Evolutionary conservation across 352 stramenopile genomes (phyloP).

Genomic region (Thraustochytrium sp.): DNA sequence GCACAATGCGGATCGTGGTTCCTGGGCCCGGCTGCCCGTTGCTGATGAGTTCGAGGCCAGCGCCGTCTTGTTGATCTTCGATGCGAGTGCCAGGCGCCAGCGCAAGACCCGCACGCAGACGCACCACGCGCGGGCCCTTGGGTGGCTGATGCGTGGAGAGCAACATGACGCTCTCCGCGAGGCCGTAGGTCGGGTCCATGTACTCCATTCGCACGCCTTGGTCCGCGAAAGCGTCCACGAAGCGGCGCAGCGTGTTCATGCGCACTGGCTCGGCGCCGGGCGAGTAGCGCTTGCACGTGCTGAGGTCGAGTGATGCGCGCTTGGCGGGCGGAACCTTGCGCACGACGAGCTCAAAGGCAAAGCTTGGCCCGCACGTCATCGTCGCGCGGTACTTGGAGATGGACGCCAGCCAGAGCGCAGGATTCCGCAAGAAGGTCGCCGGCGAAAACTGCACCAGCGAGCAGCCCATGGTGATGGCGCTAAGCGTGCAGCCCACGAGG

Average conservation of each 20-base stretch:
- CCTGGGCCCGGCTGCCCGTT: slow-evolving; percentile 68
- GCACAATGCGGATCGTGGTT: slow-evolving; percentile 62
- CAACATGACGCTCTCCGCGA: slow-evolving; percentile 97
- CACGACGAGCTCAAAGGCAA: too few relatives aligned
- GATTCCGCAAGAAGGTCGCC: too few relatives aligned
- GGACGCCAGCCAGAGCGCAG: too few relatives aligned
- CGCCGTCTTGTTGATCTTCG: slow-evolving; percentile 56
- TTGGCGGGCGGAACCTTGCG: too few relatives aligned
- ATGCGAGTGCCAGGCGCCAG: slow-evolving; percentile 66
- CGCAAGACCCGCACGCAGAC: slow-evolving; percentile 68
- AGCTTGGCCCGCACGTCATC: too few relatives aligned
- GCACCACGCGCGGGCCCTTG: slow-evolving; percentile 58
- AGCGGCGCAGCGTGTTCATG: slow-evolving; percentile 69
- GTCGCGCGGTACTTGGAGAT: too few relatives aligned
- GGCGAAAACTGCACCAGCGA: too few relatives aligned
- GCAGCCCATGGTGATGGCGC: too few relatives aligned
- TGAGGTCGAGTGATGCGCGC: too few relatives aligned
- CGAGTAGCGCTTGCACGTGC: too few relatives aligned
- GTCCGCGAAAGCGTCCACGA: slow-evolving; percentile 73
- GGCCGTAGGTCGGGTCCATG: slow-evolving; percentile 93
- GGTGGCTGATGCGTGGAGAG: slow-evolving; percentile 83
- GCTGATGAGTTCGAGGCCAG: slow-evolving; percentile 63
- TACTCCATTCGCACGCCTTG: slow-evolving; percentile 74
- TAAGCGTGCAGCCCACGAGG: too few relatives aligned
- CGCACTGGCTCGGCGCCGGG: slow-evolving; percentile 71